Base-by-base conservation (phyloP, 306 rosid species). In the Inga laurina region DNA sequence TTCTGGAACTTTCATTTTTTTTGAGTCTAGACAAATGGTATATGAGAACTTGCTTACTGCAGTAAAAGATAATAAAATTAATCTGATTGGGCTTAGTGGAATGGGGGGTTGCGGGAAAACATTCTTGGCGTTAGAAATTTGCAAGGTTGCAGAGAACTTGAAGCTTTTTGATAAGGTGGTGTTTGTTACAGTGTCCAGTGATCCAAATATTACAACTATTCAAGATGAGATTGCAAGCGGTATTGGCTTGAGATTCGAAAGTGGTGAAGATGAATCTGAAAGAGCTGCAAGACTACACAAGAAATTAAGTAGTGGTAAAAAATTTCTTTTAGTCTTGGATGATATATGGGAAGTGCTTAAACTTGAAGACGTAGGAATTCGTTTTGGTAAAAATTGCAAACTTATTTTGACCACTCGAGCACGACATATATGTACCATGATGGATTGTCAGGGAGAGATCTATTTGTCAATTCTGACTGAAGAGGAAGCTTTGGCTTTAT, bases 241-340 rank as follows among this genome's bases (percentile, higher is more conserved):
- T 13, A 2, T 77, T 15, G 18, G 27, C 8, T 62, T 61, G 44
- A 8, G 0, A 0, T 43, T 67, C 8, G 7, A 10, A 1, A 39
- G 10, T 1, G 3, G 19, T 0, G 44, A 77, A 24, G 14, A 18
- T 4, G 81, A 22, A 0, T 5, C 0, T 0, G 45, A 2, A 43
- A 77, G 81, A 27, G 81, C 43, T 0, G 4, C 3, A 43, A 7
- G 4, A 6, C 4, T 77, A 10, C 8, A 6, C 19, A 3, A 0
- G 57, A 62, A 37, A 77, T 22, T 62, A 62, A 61, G 5, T 8
- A 2, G 4, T 1, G 30, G 8, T 27, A 8, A 22, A 2, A 77
- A 27, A n/a, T 24, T 41, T 30, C 81, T 77, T 24, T 15, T 77
- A 61, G 64, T 76, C 24, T 35, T 77, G 0, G 72, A 77, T 77